Evolutionary conservation across 1,139 yeast species (phyloP), one percentile per base, ranked within the genome.

Genomic region (Eremothecium sinecaudum): DNA sequence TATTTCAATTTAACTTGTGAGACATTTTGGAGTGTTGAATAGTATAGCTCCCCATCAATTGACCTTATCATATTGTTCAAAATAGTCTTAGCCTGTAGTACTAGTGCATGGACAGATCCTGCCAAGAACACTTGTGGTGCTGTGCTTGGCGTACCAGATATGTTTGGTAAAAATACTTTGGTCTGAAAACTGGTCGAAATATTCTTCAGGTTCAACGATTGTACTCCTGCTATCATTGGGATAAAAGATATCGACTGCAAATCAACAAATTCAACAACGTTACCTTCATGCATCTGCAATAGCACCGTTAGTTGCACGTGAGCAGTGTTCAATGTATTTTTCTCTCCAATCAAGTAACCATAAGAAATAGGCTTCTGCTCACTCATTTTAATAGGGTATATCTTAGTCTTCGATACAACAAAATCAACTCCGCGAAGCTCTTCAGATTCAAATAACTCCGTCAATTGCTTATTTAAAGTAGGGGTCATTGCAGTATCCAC

Each of bases 1-100:
- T 35, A 51, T 12, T 36, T 37, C 14, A 53, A 31, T 37, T 51
- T 53, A 9, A 43, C 44, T 12, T 45, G 43, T 8, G 55, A 45
- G 6, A 50, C 24, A 25, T 41, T 43, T 3, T 34, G 32, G 20
- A 50, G 36, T 25, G 35, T 39, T 23, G 41, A 39, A 19, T 45
- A 47, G 26, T 34, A 47, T 5, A 44, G 21, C 10, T 39, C 39
- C 16, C 33, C 38, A 24, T 37, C 36, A 13, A 37, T 41, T 3
- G 34, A 31, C 7, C 34, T 31, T 11, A 41, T 13, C 19, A 41
- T 26, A 9, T 31, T 29, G 10, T 15, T 20, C 5, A 45, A 24
- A n/a, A 40, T 33, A 17, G 40, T 41, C 33, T 46, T 45, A 4
- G 50, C 49, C 18, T 42, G 33, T 24, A 39, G 31, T 6, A 38